These are phyloP conservation scores for Picea abies DNA, from an alignment of 83 land plant genomes.

Conservation along the genomic window DNA sequence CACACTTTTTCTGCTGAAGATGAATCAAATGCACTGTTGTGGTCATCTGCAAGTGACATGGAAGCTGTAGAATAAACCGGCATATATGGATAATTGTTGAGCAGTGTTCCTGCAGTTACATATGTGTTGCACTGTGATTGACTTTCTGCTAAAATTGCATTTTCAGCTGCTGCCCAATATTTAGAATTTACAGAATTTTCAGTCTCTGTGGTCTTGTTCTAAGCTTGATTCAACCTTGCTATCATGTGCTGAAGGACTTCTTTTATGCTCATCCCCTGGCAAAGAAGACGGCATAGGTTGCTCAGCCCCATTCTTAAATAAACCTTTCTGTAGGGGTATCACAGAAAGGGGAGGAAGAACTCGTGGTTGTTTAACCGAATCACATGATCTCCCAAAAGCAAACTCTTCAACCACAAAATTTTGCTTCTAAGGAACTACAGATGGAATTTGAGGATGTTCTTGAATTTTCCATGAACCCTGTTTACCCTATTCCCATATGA, in stretches of 20 bases:
- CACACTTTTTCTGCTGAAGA: conserved; percentile 34
- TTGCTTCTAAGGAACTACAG: neutral
- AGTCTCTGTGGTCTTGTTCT: neutral
- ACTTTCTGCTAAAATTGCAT: conserved; percentile 91
- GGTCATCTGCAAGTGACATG: conserved; percentile 10
- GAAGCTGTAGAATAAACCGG: conserved; percentile 60
- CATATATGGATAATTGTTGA: conserved; percentile 94
- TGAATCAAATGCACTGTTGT: conserved; percentile 11
- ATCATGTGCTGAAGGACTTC: neutral
- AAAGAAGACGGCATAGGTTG: conserved; percentile 27
- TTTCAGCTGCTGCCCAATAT: conserved; percentile 79
- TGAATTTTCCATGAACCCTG: conserved; percentile 11
- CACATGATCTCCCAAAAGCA: conserved; percentile 40
- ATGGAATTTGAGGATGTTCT: conserved; percentile 22
- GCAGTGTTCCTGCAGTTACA: conserved; percentile 66
- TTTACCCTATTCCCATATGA: conserved; percentile 22
- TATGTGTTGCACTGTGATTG: conserved; percentile 85
- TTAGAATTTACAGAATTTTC: conserved; percentile 13
- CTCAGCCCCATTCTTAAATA: conserved; percentile 28
- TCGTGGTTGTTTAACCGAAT: conserved; percentile 65
- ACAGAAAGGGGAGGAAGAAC: conserved; percentile 64
- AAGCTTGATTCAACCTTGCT: neutral
- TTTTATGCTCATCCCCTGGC: conserved; percentile 21
- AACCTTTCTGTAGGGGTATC: conserved; percentile 29
- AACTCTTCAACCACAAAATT: conserved; percentile 40